A percentile compares a stretch with the other conserved stretches of the same genome.
Conservation (phyloP, 768 basidiomycete genomes). For the Ramaria sp. region DNA sequence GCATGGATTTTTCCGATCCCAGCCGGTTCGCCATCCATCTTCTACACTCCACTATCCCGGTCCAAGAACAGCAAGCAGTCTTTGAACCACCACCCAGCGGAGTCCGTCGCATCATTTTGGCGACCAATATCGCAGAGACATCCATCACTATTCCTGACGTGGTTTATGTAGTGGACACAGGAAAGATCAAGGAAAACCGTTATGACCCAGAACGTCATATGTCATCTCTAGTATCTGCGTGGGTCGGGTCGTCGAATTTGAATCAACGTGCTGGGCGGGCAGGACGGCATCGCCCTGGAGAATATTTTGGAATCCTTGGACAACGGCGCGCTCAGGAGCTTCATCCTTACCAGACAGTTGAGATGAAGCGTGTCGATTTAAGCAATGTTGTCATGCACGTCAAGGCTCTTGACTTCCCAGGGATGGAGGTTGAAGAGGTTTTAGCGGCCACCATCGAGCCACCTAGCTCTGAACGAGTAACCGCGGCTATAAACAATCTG, state of each 20-base stretch:
- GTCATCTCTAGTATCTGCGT: conserved; percentile 80
- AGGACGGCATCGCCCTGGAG: conserved; percentile 81
- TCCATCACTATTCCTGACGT: conserved; percentile 93
- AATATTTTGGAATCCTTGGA: conserved; percentile 81
- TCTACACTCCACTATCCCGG: conserved; percentile 82
- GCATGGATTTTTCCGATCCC: conserved; percentile 50
- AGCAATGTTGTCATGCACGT: conserved; percentile 95
- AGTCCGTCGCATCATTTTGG: conserved; percentile 78
- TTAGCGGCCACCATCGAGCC: conserved; percentile 80
- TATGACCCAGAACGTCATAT: conserved; percentile 86
- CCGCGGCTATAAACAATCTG: conserved; percentile 68
- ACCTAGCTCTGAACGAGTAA: conserved; percentile 65
- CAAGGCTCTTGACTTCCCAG: conserved; percentile 84
- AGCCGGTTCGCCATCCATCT: conserved; percentile 60
- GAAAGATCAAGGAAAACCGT: conserved; percentile 76
- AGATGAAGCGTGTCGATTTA: conserved; percentile 88
- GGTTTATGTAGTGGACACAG: conserved; percentile 88
- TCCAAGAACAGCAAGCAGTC: conserved; percentile 80
- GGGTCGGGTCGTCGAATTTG: conserved; percentile 84
- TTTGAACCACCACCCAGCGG: conserved; percentile 74
- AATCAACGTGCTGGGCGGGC: conserved; percentile 90
- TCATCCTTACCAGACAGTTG: conserved; percentile 77
- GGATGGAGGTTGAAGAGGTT: conserved; percentile 79
- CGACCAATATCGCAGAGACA: conserved; percentile 94
- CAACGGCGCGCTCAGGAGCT: conserved; percentile 48